A percentile compares a stretch with the other conserved stretches of the same genome.
Conservation (phyloP, 1,284 basidiomycete species). For the Neolentinus lepideus region DNA sequence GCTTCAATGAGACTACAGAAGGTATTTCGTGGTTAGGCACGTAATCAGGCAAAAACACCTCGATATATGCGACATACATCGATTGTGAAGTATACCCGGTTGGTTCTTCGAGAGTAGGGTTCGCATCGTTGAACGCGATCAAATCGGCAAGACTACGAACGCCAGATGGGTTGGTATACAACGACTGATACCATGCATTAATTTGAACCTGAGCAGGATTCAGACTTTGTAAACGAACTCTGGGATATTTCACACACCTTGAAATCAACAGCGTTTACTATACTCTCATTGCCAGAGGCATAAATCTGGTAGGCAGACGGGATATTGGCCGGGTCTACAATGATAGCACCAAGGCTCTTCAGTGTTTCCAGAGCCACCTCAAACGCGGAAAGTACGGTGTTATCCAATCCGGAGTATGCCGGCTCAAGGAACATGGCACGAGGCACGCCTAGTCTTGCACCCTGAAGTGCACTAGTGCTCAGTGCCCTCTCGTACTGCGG, state of each 20-base stretch:
- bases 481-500: constrained; percentile 52
- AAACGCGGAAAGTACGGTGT: constrained; percentile 39
- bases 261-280: constrained; percentile 49
- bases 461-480: constrained; percentile 38
- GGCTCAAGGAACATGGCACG: constrained; percentile 37
- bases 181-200: constrained; percentile 35
- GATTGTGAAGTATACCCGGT: constrained; percentile 39
- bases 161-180: constrained; percentile 43
- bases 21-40: background rate
- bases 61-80: constrained; percentile 25
- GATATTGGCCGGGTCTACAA: constrained; percentile 57
- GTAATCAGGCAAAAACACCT: background rate
- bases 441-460: constrained; percentile 50
- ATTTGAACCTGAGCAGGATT: constrained; percentile 35
- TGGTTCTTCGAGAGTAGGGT: constrained; percentile 43
- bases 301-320: constrained; percentile 48
- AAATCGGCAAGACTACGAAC: constrained; percentile 47
- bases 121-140: constrained; percentile 45
- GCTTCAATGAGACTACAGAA: constrained; percentile 37
- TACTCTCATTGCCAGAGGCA: constrained; percentile 41
- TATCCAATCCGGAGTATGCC: constrained; percentile 33
- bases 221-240: background rate
- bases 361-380: constrained; percentile 41
- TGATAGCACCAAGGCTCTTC: constrained; percentile 43
- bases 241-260: constrained; percentile 30